Conservation (phyloP, 495 filamentous ascomycete species). For the Aspergillus egyptiacus region DNA sequence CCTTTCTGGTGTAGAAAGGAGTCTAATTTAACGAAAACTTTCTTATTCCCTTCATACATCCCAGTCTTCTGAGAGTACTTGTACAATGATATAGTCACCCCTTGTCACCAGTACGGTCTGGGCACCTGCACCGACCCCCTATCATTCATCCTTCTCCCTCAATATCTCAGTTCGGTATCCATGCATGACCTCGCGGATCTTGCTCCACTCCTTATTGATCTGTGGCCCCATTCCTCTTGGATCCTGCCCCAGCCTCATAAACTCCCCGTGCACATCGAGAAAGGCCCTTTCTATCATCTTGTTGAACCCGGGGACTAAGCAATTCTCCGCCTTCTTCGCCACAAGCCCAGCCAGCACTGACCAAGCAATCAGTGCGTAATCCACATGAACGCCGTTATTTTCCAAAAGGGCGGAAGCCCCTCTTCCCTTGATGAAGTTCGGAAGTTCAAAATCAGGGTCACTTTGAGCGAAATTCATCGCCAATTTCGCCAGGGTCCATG, state of each 20-base stretch:
- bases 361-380: constrained; percentile 35
- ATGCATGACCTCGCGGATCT: constrained; percentile 26
- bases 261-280: constrained; percentile 29
- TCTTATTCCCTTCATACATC: not conserved
- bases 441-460: not conserved
- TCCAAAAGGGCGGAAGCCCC: constrained; percentile 4
- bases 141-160: not conserved
- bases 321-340: constrained; percentile 28
- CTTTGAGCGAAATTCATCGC: constrained; percentile 31
- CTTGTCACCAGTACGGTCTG: too few species aligned
- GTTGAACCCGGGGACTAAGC: constrained; percentile 34
- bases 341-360: constrained; percentile 38
- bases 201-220: constrained; percentile 32
- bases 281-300: constrained; percentile 27
- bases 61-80: too few species aligned
- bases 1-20: constrained; percentile 11
- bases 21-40: constrained; percentile 21
- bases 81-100: too few species aligned
- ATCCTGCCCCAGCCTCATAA: constrained; percentile 28
- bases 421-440: constrained; percentile 15
- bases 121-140: too few species aligned
- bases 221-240: constrained; percentile 20
- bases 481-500: constrained; percentile 36
- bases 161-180: not conserved
- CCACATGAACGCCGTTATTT: constrained; percentile 2